These are phyloP conservation scores for Sporothrix variecibatus DNA, from an alignment of 2,329 filamentous ascomycete genomes.

Conservation along the genomic window DNA sequence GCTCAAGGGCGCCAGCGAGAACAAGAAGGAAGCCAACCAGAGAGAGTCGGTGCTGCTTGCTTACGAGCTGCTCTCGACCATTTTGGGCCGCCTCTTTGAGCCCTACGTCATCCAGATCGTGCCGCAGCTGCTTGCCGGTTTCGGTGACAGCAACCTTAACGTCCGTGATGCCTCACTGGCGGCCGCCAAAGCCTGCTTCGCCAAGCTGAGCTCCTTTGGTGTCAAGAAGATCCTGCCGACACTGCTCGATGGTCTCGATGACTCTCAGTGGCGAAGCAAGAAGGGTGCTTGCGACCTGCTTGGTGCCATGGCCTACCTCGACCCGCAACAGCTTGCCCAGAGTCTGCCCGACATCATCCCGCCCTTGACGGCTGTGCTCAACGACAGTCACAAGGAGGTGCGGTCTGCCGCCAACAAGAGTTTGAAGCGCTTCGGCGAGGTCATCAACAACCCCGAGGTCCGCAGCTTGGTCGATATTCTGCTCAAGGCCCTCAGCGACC, in stretches of 20 bases:
- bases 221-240: constrained; percentile 94
- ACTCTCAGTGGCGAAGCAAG: constrained; percentile 97
- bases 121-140: constrained; percentile 82
- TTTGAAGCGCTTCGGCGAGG: constrained; percentile 95
- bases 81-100: constrained; percentile 88
- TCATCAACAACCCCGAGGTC: constrained; percentile 96
- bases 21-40: constrained; percentile 89
- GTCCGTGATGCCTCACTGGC: constrained; percentile 92
- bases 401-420: constrained; percentile 89
- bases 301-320: constrained; percentile 97
- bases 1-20: constrained; percentile 81
- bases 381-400: constrained; percentile 98
- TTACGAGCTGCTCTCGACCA: constrained; percentile 83
- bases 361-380: constrained; percentile 87
- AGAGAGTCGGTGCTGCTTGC: constrained; percentile 86
- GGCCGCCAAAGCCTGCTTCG: constrained; percentile 91
- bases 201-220: constrained; percentile 89
- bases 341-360: constrained; percentile 97
- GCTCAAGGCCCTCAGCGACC: constrained; percentile 94
- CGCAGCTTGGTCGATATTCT: constrained; percentile 89
- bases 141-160: constrained; percentile 84
- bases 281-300: constrained; percentile 96
- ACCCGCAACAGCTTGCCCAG: constrained; percentile 88
- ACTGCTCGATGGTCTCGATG: constrained; percentile 86
- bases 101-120: constrained; percentile 96